Base-by-base conservation (phyloP, 495 filamentous ascomycete genomes). In the Talaromyces nanjingensis region DNA sequence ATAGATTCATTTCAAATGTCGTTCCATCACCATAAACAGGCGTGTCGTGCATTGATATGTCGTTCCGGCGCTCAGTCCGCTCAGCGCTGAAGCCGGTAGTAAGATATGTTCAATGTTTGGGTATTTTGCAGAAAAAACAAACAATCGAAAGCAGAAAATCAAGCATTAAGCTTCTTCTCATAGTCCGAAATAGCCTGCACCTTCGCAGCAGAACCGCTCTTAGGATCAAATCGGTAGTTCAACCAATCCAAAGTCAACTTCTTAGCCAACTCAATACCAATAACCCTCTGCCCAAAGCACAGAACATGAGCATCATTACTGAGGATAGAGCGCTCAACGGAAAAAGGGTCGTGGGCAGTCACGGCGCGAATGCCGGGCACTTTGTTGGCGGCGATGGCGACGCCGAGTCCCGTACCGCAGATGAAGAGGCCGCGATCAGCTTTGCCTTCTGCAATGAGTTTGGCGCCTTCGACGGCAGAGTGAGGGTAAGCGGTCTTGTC, bases 261-360 rank as follows among this genome's bases (percentile, higher is more conserved):
- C 72, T 89, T 81, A 42, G 91, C 91, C 33, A 96, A 74, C 70
- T 96, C 91, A 33, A 92, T 70, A 0, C 91, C 91, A 29, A 96
- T 83, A 6, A 96, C 91, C 42, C 91, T 79, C 79, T 96, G 89
- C 2, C 91, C 91, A 82, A 96, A 88, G 76, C 91, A 96, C 29
- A 96, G 83, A 42, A 96, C 91, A 74, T 96, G 91, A 25, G 89
- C 90, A 75, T 96, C 87, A 75, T 93, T 93, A 78, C 88, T 91
- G 69, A 92, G 76, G 16, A 93, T 85, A 14, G 88, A 87, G 55
- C 90, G 79, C 81, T 96, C 91, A 49, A 96, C 90, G 55, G 83
- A 87, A 78, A 91, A 94, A 60, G 85, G 86, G 75, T 96, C 91
- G 76, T 96, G 91, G 7, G 91, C 91, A 34, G 91, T 96, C 37